phyloP scores from a whole-genome alignment of 164 flowering plant genomes.

The Berberis thunbergii region DNA sequence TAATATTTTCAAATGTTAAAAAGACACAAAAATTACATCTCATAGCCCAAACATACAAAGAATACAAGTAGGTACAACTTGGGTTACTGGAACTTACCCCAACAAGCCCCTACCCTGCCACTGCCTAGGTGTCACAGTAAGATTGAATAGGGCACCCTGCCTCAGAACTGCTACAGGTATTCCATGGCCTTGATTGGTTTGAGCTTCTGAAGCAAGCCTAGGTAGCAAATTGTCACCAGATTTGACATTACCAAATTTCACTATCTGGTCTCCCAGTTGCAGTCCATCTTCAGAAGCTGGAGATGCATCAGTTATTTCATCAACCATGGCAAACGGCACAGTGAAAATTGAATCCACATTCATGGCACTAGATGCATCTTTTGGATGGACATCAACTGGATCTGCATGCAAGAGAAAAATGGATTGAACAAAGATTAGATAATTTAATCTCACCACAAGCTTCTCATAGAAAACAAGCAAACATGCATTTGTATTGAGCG shows the following conservation, averaged over 20 bases:
- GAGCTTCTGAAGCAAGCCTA: constrained; percentile 73
- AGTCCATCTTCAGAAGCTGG: constrained; percentile 95
- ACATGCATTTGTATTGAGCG: too few relatives aligned
- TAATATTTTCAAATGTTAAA: background rate
- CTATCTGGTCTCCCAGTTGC: constrained; percentile 88
- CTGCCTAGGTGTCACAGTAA: constrained; percentile 70
- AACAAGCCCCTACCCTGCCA: constrained; percentile 86
- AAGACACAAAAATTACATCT: background rate
- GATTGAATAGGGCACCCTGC: constrained; percentile 55
- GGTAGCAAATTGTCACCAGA: constrained; percentile 58
- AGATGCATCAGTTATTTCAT: constrained; percentile 80
- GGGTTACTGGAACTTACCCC: constrained; percentile 47
- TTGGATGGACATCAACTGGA: constrained; percentile 13
- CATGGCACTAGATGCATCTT: constrained; percentile 26
- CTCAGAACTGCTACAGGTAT: constrained; percentile 47
- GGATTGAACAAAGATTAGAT: background rate
- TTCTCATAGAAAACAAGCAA: too few relatives aligned
- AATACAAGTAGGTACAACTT: background rate
- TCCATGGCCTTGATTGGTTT: constrained; percentile 45
- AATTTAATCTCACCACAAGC: too few relatives aligned
- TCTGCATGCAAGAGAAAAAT: constrained; percentile 14
- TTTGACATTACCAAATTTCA: constrained; percentile 85
- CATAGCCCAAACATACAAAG: background rate
- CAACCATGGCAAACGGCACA: constrained; percentile 77
- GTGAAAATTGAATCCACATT: constrained; percentile 37